phyloP scores from a whole-genome alignment of 2,329 filamentous ascomycete genomes.

The Aureobasidium subglaciale region DNA sequence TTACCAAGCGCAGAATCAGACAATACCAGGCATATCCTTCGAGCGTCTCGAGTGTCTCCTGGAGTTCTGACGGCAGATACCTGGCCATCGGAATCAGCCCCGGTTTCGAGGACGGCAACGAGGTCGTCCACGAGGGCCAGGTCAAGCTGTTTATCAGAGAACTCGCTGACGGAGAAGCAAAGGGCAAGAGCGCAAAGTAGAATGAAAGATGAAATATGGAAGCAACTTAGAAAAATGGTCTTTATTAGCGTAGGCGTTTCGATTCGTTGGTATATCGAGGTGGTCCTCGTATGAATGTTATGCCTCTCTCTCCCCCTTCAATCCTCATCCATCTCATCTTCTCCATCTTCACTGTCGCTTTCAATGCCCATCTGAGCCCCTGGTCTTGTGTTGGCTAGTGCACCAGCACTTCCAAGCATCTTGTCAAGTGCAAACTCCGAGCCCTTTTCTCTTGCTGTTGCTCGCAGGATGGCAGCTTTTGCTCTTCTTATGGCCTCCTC shows the following conservation, averaged over 20 bases:
- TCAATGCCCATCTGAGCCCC: constrained; percentile 30
- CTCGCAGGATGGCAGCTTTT: constrained; percentile 61
- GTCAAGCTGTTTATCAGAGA: constrained; percentile 75
- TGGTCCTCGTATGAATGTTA: neutral
- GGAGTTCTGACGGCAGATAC: constrained; percentile 68
- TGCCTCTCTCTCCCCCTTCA: constrained; percentile 8
- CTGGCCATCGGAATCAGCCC: constrained; percentile 77
- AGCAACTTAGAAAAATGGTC: neutral
- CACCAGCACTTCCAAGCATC: constrained; percentile 24
- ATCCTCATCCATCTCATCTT: constrained; percentile 36
- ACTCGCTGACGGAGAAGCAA: constrained; percentile 79
- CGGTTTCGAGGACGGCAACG: constrained; percentile 80
- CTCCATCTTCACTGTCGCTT: constrained; percentile 41
- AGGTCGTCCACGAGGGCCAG: constrained; percentile 64
- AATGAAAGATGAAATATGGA: neutral
- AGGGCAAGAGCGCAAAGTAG: constrained; percentile 67
- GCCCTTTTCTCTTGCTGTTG: constrained; percentile 41
- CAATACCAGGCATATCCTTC: constrained; percentile 81
- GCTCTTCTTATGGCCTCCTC: constrained; percentile 80
- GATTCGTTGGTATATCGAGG: neutral
- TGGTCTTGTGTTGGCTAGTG: neutral
- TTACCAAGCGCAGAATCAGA: constrained; percentile 80
- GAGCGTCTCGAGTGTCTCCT: constrained; percentile 69
- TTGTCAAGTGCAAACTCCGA: constrained; percentile 26
- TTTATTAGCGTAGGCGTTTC: constrained; percentile 18